Conservation (phyloP, 2,329 filamentous ascomycete genomes). For the Grosmannia penicillata region DNA sequence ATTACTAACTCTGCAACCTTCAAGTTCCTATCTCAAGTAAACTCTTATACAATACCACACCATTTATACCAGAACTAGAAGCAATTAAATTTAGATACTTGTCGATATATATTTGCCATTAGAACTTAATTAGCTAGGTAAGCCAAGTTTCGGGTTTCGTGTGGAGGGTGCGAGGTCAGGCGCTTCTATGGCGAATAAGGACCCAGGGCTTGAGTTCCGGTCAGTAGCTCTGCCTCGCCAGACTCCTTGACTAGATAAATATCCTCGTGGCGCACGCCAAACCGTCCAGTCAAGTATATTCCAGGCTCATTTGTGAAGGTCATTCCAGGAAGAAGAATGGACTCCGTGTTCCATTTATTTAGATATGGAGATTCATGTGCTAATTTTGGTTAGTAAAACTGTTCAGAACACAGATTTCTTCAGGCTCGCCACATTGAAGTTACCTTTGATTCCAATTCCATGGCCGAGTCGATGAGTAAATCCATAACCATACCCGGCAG, state of each 20-base stretch:
- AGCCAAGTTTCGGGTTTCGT: no score
- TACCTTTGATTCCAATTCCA: conserved; percentile 47
- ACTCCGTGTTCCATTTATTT: conserved; percentile 42
- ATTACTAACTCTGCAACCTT: no score
- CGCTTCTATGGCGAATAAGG: conserved; percentile 6
- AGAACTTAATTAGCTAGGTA: no score
- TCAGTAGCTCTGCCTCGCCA: conserved; percentile 39
- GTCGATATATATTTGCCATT: no score
- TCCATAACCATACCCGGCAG: conserved; percentile 40
- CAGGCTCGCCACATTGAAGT: not conserved
- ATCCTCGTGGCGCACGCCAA: conserved; percentile 49
- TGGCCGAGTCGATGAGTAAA: conserved; percentile 51
- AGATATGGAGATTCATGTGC: conserved; percentile 51
- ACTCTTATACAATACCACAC: no score
- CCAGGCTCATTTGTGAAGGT: conserved; percentile 50
- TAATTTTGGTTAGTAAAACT: not conserved
- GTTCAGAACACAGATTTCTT: not conserved
- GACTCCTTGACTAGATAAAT: conserved; percentile 40
- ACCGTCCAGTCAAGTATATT: conserved; percentile 42
- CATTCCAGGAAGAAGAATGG: conserved; percentile 38
- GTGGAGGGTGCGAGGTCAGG: no score
- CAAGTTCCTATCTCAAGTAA: no score
- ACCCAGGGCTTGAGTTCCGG: conserved; percentile 10
- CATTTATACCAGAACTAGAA: no score
- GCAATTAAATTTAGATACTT: no score